Percentiles rank a stretch among this genome's conserved stretches.
Conservation (phyloP, 208 protist genomes). For the Phytomonas sp. region DNA sequence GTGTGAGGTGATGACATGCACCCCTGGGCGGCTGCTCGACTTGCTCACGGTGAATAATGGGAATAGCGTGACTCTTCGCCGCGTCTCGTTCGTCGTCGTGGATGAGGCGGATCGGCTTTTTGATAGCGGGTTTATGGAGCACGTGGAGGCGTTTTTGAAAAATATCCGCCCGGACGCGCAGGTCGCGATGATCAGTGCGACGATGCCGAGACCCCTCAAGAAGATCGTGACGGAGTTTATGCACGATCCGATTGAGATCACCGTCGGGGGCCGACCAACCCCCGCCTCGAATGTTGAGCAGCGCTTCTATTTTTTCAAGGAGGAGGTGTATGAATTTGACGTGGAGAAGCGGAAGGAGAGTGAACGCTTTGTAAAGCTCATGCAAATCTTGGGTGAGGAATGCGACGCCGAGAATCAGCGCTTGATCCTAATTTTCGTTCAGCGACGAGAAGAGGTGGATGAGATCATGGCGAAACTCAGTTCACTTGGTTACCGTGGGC, state of each 20-base stretch:
- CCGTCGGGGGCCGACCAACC: conserved; percentile 75
- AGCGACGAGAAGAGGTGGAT: conserved; percentile 88
- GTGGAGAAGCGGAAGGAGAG: conserved; percentile 34
- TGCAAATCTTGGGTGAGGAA: conserved; percentile 85
- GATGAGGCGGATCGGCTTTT: conserved; percentile 94
- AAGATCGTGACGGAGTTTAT: conserved; percentile 61
- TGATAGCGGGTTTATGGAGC: conserved; percentile 91
- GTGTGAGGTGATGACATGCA: conserved; percentile 77
- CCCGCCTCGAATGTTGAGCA: conserved; percentile 88
- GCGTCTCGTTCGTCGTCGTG: conserved; percentile 83
- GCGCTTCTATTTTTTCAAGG: conserved; percentile 84
- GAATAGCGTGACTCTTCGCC: conserved; percentile 39
- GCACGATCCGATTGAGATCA: conserved; percentile 76
- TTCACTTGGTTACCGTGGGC: conserved; percentile 62
- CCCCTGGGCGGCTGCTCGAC: conserved; percentile 84
- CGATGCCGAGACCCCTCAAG: conserved; percentile 85
- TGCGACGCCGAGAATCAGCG: conserved; percentile 35
- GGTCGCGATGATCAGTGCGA: conserved; percentile 89
- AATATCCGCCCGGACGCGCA: conserved; percentile 87
- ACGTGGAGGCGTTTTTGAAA: conserved; percentile 84
- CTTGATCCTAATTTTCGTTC: conserved; percentile 88
- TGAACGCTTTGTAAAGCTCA: conserved; percentile 69
- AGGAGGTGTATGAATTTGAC: conserved; percentile 73
- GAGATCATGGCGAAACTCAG: conserved; percentile 74
- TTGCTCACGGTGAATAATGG: conserved; percentile 82